These are phyloP conservation scores for Stylosanthes scabra DNA, from an alignment of 331 rosid genomes.

Conservation along the genomic window DNA sequence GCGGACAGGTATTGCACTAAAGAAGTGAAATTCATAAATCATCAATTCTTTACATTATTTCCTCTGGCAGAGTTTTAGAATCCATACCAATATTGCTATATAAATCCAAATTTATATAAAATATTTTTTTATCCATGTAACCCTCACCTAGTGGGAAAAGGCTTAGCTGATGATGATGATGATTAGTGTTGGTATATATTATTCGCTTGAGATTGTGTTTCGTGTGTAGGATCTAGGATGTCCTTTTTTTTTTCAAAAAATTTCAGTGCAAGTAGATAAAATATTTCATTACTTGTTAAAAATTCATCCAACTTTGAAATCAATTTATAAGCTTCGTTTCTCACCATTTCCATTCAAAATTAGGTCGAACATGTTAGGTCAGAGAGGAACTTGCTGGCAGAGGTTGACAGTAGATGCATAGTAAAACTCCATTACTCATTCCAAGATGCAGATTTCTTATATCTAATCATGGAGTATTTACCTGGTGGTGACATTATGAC, in stretches of 20 bases:
- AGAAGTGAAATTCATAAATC: conserved; percentile 3
- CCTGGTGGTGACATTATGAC: conserved; percentile 99
- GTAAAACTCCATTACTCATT: conserved; percentile 93
- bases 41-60: conserved; percentile 7
- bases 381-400: conserved; percentile 98
- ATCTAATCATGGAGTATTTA: conserved; percentile 99
- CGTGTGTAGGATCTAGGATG: no score
- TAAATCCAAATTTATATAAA: conserved; percentile 18
- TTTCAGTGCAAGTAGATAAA: conserved; percentile 12
- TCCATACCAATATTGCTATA: not conserved
- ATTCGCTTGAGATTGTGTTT: conserved; percentile 14
- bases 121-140: not conserved
- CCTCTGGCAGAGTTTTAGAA: not conserved
- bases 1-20: conserved; percentile 81
- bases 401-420: conserved; percentile 99
- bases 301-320: conserved; percentile 10
- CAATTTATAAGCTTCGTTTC: conserved; percentile 20
- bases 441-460: conserved; percentile 94
- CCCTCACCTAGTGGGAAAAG: no score
- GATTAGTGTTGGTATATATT: conserved; percentile 15
- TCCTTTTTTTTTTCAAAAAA: no score
- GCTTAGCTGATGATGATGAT: no score
- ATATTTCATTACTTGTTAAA: not conserved
- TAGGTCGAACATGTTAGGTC: conserved; percentile 99
- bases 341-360: conserved; percentile 36